Base-by-base conservation (phyloP, 1,284 basidiomycete genomes). In the Heterobasidion parviporum region DNA sequence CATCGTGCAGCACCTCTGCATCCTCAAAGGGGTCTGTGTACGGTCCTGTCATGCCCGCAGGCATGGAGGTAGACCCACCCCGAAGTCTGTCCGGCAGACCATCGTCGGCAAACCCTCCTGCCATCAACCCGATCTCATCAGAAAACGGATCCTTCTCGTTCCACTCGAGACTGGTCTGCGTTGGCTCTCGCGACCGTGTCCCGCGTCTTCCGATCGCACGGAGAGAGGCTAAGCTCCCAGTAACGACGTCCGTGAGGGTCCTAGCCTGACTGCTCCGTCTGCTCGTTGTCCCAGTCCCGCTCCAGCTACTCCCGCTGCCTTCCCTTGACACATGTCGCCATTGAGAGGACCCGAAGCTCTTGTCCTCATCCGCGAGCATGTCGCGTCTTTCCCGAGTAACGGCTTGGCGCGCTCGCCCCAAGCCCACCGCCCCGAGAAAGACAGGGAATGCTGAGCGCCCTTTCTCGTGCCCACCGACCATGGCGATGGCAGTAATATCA, bases 321-420 rank as follows among this genome's bases (percentile, higher is more conserved):
- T 48, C 46, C 16, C 46, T 14, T 7, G 16, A 48, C 46, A 48
- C 9, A 48, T 41, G 38, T 6, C 46, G 46, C 46, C 46, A 48
- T 12, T 16, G 16, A 10, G 46, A 16, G 10, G 16, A 48, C 26
- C 26, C 14, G 34, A 62, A 56, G 12, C 75, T 72, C 1, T 77
- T 74, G 63, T 90, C 87, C 68, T 90, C 87, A 57, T 90, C 87
- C 2, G 81, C 87, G 38, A 90, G 76, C 80, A 90, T 89, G 64
- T 90, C 87, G 6, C 60, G 56, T 20, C 62, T 45, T 36, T 60
- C 54, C 34, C 41, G 20, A 18, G 8, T 35, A 20, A 52, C 8
- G 32, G 26, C 26, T 34, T 26, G 32, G 15, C 34, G 43, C 35
- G 59, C 51, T n/a, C 58, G 53, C 10, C 61, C 64, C n/a, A 66